Percentiles rank a stretch among this genome's conserved stretches.
Evolutionary conservation across 1,284 basidiomycete species (phyloP).

Genomic region (Marasmius fiardii): DNA sequence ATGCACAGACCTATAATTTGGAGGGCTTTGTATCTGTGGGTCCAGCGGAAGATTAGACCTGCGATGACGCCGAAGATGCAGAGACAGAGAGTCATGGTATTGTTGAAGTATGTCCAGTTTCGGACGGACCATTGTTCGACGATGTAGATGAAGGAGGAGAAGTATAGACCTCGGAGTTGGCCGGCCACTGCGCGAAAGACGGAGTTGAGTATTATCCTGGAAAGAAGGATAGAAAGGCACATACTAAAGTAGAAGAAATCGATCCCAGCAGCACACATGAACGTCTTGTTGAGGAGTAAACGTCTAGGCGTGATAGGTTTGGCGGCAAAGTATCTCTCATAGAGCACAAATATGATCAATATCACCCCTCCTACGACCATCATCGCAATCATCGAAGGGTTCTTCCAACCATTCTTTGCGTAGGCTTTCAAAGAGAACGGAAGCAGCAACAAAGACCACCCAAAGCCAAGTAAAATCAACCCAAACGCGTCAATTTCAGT

Average conservation of each 20-base stretch:
- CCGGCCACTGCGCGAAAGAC: conserved; percentile 9
- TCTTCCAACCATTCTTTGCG: conserved; percentile 14
- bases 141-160: conserved; percentile 13
- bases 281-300: conserved; percentile 15
- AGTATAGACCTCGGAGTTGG: conserved; percentile 13
- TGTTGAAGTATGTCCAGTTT: conserved; percentile 17
- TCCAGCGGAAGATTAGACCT: conserved; percentile 13
- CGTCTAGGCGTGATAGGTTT: conserved; percentile 13
- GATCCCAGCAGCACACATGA: conserved; percentile 16
- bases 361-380: conserved; percentile 15
- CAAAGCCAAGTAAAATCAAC: conserved; percentile 11
- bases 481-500: conserved; percentile 14
- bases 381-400: conserved; percentile 16
- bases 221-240: background rate
- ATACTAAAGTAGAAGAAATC: conserved; percentile 15
- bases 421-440: conserved; percentile 14
- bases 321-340: conserved; percentile 10
- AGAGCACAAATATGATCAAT: conserved; percentile 12
- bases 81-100: conserved; percentile 13
- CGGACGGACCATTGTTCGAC: conserved; percentile 12
- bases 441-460: conserved; percentile 13
- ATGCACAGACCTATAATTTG: conserved; percentile 14
- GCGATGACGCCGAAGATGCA: conserved; percentile 15
- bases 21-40: conserved; percentile 14
- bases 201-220: background rate